phyloP scores from a whole-genome alignment of 2,329 filamentous ascomycete genomes.

The Verticillium klebahnii region DNA sequence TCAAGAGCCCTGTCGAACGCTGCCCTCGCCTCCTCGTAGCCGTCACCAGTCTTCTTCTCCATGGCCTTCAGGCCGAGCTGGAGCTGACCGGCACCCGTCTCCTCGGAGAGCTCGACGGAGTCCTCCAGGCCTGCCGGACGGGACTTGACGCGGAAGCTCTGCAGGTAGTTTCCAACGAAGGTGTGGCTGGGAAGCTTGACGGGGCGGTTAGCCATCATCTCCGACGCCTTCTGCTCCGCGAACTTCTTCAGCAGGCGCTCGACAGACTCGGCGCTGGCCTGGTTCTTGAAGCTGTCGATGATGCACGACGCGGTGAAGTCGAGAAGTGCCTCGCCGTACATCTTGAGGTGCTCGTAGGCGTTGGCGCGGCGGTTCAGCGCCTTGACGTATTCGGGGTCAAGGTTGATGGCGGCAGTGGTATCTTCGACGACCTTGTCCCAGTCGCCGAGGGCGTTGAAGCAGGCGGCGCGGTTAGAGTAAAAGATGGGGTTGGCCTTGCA shows the following conservation, averaged over 20 bases:
- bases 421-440: conserved; percentile 98
- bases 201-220: conserved; percentile 77
- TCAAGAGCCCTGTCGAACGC: conserved; percentile 88
- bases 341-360: conserved; percentile 89
- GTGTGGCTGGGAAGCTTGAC: conserved; percentile 92
- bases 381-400: conserved; percentile 96
- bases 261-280: conserved; percentile 80
- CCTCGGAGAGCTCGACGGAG: conserved; percentile 68
- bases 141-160: conserved; percentile 87
- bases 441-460: conserved; percentile 87
- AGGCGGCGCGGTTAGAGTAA: conserved; percentile 97
- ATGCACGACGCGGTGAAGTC: conserved; percentile 99
- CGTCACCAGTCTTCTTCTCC: conserved; percentile 81
- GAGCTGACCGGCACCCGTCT: conserved; percentile 79
- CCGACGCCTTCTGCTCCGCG: conserved; percentile 88
- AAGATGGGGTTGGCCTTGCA: conserved; percentile 98
- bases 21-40: conserved; percentile 81
- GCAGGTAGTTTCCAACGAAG: conserved; percentile 97
- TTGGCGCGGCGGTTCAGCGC: conserved; percentile 94
- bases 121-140: conserved; percentile 81
- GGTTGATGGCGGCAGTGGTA: conserved; percentile 87
- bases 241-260: conserved; percentile 95
- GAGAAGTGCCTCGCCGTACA: conserved; percentile 89
- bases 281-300: conserved; percentile 94
- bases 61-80: conserved; percentile 78